Evolutionary conservation across 495 filamentous ascomycete genomes (phyloP).

Genomic region (Talaromyces ruber): DNA sequence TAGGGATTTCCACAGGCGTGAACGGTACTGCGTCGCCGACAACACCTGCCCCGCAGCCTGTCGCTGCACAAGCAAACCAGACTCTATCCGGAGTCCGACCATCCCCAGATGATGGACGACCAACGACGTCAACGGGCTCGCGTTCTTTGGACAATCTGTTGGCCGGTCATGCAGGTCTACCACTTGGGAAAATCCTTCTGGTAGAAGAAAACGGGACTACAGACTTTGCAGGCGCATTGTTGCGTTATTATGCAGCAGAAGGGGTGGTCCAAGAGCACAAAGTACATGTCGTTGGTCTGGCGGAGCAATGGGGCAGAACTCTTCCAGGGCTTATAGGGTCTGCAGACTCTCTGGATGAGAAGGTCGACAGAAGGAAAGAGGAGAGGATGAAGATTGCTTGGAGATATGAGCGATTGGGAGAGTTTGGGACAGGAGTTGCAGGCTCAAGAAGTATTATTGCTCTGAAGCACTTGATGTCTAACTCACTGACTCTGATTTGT

Average conservation of each 20-base stretch:
- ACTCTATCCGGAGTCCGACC: constrained; percentile 62
- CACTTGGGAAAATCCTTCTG: constrained; percentile 70
- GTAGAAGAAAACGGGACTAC: constrained; percentile 93
- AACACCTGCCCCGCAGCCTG: constrained; percentile 21
- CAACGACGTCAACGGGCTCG: constrained; percentile 86
- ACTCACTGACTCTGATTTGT: constrained; percentile 4
- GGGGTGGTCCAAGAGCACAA: constrained; percentile 86
- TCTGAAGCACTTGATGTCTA: background rate
- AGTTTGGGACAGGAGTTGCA: constrained; percentile 44
- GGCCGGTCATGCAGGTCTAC: constrained; percentile 80
- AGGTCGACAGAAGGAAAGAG: constrained; percentile 28
- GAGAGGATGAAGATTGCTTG: constrained; percentile 98
- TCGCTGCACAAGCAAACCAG: constrained; percentile 17
- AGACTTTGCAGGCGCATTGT: constrained; percentile 77
- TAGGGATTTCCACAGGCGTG: constrained; percentile 49
- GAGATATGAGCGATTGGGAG: constrained; percentile 84
- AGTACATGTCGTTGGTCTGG: constrained; percentile 74
- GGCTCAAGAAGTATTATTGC: constrained; percentile 42
- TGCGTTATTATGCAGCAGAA: constrained; percentile 88
- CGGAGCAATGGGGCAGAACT: constrained; percentile 71
- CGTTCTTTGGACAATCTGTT: constrained; percentile 76
- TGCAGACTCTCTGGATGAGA: constrained; percentile 31
- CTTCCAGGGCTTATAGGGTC: constrained; percentile 64
- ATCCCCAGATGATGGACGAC: constrained; percentile 80
- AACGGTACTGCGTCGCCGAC: constrained; percentile 20